Conservation (phyloP, 192 early-diverging fungal species). For the Coemansia sp. region DNA sequence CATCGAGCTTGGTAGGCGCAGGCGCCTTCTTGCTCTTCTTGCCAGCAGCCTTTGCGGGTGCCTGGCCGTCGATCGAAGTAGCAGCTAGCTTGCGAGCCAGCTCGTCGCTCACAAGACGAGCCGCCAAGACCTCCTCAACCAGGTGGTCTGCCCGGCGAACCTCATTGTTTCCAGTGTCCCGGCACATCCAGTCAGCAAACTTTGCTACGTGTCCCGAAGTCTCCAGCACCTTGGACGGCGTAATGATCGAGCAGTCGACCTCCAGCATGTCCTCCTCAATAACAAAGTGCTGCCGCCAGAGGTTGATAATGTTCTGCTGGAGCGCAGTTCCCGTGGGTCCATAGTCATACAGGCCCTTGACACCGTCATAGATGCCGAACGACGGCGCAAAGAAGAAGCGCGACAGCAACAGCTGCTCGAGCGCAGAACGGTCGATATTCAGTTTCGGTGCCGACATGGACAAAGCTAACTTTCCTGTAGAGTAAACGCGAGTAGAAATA, state of each 20-base stretch:
- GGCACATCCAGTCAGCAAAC: slow-evolving; percentile 98
- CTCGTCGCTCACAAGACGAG: slow-evolving; percentile 85
- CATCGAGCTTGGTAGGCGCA: slow-evolving; percentile 63
- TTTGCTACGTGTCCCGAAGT: slow-evolving; percentile 99
- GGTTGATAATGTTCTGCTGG: slow-evolving; percentile 82
- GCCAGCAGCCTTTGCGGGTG: slow-evolving; percentile 26
- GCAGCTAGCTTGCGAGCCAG: slow-evolving; percentile 62
- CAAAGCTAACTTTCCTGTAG: slow-evolving; percentile 23
- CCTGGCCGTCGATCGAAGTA: slow-evolving; percentile 28
- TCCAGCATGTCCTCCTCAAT: slow-evolving; percentile 99
- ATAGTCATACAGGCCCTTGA: slow-evolving; percentile 97
- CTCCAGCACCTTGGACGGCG: slow-evolving; percentile 92
- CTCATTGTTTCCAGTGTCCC: slow-evolving; percentile 86
- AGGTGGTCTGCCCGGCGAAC: slow-evolving; percentile 98
- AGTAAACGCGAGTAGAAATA: slow-evolving; percentile 15
- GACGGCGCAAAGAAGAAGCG: slow-evolving; percentile 97
- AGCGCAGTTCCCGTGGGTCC: slow-evolving; percentile 94
- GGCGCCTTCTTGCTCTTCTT: slow-evolving; percentile 67
- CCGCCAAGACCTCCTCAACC: slow-evolving; percentile 88
- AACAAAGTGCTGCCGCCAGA: slow-evolving; percentile 97
- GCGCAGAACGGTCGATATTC: slow-evolving; percentile 60
- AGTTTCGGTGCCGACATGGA: slow-evolving; percentile 37
- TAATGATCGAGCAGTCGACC: slow-evolving; percentile 96
- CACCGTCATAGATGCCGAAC: slow-evolving; percentile 93
- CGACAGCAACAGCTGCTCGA: slow-evolving; percentile 79